These are phyloP conservation scores for Solanum peruvianum DNA, from an alignment of 257 asterid species.

Conservation along the genomic window DNA sequence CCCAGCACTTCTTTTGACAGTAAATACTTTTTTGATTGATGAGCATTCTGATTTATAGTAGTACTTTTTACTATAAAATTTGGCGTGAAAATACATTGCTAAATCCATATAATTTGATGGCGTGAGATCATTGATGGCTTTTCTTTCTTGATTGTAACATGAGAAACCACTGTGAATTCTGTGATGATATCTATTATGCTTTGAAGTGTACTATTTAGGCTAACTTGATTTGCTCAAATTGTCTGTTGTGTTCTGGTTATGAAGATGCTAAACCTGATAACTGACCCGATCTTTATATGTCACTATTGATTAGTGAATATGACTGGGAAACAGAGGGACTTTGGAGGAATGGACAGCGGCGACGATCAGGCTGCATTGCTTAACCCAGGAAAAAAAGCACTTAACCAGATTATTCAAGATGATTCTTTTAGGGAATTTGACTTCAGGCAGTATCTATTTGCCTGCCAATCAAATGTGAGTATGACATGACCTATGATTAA, in stretches of 20 bases:
- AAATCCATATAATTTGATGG: neutral
- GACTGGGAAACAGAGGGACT: slow-evolving; percentile 64
- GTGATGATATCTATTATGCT: neutral
- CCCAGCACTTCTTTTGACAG: neutral
- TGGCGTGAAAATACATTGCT: neutral
- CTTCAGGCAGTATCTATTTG: slow-evolving; percentile 94
- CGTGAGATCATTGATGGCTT: neutral
- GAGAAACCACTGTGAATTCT: neutral
- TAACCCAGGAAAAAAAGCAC: slow-evolving; percentile 58
- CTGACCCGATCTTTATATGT: slow-evolving; percentile 6
- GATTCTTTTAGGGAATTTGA: slow-evolving; percentile 96
- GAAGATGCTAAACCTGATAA: neutral
- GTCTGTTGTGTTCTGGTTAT: neutral
- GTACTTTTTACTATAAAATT: neutral
- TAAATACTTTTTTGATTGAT: neutral
- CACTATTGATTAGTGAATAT: slow-evolving; percentile 43
- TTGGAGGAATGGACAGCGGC: slow-evolving; percentile 80
- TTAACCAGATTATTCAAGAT: slow-evolving; percentile 77
- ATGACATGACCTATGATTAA: slow-evolving; percentile 7
- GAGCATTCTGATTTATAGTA: neutral
- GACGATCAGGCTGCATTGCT: slow-evolving; percentile 90
- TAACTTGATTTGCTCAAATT: neutral
- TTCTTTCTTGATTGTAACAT: neutral
- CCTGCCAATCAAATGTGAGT: slow-evolving; percentile 95
- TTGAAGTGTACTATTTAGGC: neutral